A percentile compares a stretch with the other conserved stretches of the same genome.
phyloP scores from a whole-genome alignment of 192 early-diverging fungal species.

The Coemansia sp. region DNA sequence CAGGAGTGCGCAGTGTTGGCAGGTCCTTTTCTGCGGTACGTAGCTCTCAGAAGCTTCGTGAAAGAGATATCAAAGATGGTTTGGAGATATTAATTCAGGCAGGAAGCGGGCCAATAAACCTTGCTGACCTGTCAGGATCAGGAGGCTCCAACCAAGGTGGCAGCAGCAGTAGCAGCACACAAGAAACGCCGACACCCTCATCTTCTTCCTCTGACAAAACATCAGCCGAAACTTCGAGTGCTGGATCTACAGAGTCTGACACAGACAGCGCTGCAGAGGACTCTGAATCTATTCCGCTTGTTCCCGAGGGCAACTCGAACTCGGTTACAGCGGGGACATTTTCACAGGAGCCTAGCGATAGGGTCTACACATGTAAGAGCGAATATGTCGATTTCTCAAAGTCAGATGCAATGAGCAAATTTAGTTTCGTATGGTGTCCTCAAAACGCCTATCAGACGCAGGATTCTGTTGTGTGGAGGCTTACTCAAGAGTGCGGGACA shows the following conservation, averaged over 20 bases:
- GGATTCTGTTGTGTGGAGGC: constrained; percentile 33
- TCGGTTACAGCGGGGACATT: constrained; percentile 1
- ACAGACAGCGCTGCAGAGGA: background rate
- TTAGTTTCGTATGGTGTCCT: constrained; percentile 49
- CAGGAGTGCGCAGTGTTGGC: constrained; percentile 11
- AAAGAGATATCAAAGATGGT: constrained; percentile 15
- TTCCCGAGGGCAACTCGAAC: background rate
- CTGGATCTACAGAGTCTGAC: background rate
- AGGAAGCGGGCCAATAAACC: constrained; percentile 29
- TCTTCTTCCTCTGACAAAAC: constrained; percentile 2
- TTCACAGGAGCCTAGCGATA: constrained; percentile 21
- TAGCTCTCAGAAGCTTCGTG: constrained; percentile 3
- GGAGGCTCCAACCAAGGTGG: constrained; percentile 9
- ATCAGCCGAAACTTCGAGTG: background rate
- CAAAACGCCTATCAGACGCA: constrained; percentile 43
- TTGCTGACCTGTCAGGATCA: constrained; percentile 18
- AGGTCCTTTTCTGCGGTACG: background rate
- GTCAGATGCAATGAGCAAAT: constrained; percentile 32
- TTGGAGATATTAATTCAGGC: constrained; percentile 29
- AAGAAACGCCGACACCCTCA: constrained; percentile 4
- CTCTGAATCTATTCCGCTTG: background rate
- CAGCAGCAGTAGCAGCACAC: background rate
- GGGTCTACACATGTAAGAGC: constrained; percentile 28
- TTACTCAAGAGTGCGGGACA: constrained; percentile 44
- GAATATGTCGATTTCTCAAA: constrained; percentile 36